Conservation (phyloP, 805 yeast species). For the Hanseniaspora valbyensis region DNA sequence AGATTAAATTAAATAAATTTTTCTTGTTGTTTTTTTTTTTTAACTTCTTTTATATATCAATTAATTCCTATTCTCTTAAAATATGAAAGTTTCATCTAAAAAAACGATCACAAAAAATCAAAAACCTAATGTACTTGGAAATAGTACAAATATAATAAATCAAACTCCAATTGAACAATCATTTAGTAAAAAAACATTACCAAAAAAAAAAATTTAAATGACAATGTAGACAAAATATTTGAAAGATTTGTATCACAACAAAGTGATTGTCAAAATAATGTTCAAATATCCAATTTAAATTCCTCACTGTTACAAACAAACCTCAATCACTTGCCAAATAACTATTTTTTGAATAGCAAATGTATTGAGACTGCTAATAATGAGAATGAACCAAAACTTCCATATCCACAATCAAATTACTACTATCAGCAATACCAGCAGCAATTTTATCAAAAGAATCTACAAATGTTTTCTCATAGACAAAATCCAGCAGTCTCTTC, state of each 20-base stretch:
- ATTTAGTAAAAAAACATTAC: no score
- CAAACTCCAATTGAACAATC: no score
- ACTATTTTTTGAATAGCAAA: background rate
- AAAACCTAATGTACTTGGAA: background rate
- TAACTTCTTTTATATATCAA: background rate
- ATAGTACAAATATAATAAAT: background rate
- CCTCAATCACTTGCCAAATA: background rate
- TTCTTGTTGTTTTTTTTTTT: no score
- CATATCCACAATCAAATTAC: constrained; percentile 2
- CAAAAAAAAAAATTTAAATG: background rate
- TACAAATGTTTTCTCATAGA: constrained; percentile 1
- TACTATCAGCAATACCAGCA: constrained; percentile 7
- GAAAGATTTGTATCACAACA: background rate
- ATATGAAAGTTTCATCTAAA: background rate
- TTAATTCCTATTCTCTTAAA: background rate
- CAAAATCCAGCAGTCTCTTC: background rate
- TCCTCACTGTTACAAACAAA: background rate
- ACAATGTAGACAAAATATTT: background rate
- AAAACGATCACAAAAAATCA: background rate
- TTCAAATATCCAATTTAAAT: background rate
- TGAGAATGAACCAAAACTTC: background rate
- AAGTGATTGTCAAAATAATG: background rate
- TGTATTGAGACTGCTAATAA: background rate
- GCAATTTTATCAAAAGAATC: background rate
- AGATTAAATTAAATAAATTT: no score